phyloP scores from a whole-genome alignment of 495 filamentous ascomycete species.

The Hypomontagnella submonticulosa region DNA sequence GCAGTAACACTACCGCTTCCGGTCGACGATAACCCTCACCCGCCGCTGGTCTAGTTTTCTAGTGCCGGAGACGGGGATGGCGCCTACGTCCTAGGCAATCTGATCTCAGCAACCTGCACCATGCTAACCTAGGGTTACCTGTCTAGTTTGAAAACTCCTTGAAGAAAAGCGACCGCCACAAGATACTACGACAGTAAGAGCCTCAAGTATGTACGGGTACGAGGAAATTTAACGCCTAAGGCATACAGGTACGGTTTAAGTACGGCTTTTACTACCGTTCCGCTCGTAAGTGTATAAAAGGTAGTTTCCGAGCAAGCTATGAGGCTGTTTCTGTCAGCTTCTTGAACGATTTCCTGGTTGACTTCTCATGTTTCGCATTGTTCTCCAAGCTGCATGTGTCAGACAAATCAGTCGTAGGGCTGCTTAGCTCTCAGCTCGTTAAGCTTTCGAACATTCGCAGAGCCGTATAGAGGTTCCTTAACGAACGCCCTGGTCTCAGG shows the following conservation, averaged over 20 bases:
- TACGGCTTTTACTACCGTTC: conserved; percentile 19
- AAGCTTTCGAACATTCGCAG: conserved; percentile 38
- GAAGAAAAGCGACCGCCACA: conserved; percentile 27
- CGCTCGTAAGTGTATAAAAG: conserved; percentile 25
- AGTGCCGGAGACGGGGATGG: conserved; percentile 11
- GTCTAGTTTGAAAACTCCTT: neutral
- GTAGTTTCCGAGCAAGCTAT: conserved; percentile 24
- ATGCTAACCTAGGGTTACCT: conserved; percentile 2
- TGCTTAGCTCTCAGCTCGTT: conserved; percentile 45
- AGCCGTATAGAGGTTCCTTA: conserved; percentile 16
- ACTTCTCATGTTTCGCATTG: conserved; percentile 44
- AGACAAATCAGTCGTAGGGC: conserved; percentile 40
- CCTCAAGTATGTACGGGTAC: conserved; percentile 21
- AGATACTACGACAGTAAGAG: conserved; percentile 18
- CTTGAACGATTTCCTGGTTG: conserved; percentile 28
- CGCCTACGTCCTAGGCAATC: conserved; percentile 19
- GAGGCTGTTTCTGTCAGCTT: conserved; percentile 35
- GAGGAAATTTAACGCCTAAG: conserved; percentile 7
- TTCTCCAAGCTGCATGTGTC: conserved; percentile 43
- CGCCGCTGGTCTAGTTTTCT: conserved; percentile 28
- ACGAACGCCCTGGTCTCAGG: conserved; percentile 38
- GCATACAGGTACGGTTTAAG: conserved; percentile 22
- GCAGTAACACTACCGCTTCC: conserved; percentile 22
- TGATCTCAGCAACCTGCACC: conserved; percentile 15
- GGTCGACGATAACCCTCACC: conserved; percentile 40